These are phyloP conservation scores for Buxus sempervirens DNA, from an alignment of 164 flowering plant species.

Conservation along the genomic window DNA sequence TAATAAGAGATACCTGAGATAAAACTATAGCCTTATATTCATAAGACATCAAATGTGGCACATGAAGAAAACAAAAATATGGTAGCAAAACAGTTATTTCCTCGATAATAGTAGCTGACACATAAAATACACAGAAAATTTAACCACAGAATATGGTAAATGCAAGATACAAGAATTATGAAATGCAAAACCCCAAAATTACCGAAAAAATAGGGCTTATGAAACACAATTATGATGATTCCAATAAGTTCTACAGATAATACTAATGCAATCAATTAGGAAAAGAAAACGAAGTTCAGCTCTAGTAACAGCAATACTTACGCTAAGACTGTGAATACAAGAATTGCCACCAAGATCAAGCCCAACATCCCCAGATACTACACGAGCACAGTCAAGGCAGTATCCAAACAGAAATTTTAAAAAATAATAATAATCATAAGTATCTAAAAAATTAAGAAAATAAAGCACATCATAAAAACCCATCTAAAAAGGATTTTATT, in stretches of 20 bases:
- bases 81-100: background rate
- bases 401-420: background rate
- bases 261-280: too few species aligned
- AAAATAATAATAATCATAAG: background rate
- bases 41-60: background rate
- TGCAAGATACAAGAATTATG: too few species aligned
- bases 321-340: conserved; percentile 89
- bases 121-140: too few species aligned
- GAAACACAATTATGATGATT: too few species aligned
- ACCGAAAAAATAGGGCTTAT: too few species aligned
- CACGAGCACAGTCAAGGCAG: conserved; percentile 43
- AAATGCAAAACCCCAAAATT: too few species aligned
- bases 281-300: too few species aligned
- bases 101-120: background rate
- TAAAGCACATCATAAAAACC: background rate
- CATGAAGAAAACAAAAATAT: background rate
- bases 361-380: conserved; percentile 76
- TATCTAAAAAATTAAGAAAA: background rate
- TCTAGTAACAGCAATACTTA: conserved; percentile 42
- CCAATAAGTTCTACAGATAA: too few species aligned
- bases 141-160: too few species aligned
- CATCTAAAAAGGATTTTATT: conserved; percentile 68
- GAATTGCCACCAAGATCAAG: conserved; percentile 68
- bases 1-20: background rate
- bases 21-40: background rate